Percentiles rank a stretch among this genome's conserved stretches.
These are phyloP conservation scores for Solanum boliviense DNA, from an alignment of 257 asterid species.

Conservation along the genomic window DNA sequence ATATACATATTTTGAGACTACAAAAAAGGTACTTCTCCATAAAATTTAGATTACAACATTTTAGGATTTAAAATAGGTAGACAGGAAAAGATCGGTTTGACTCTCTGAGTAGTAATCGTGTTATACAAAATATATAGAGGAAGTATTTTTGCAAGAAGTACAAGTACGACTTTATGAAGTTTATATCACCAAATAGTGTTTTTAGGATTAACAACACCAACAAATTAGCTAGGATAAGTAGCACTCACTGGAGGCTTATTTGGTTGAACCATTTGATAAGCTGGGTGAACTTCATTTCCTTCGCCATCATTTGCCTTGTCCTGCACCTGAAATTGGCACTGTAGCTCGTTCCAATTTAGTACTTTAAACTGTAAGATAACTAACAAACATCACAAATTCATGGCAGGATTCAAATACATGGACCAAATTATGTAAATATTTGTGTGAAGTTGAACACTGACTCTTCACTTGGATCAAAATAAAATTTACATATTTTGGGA, in stretches of 20 bases:
- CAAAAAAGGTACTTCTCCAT: not conserved
- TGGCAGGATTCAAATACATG: not conserved
- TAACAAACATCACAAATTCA: not conserved
- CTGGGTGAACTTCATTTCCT: conserved; percentile 1
- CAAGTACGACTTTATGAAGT: not conserved
- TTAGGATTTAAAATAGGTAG: not conserved
- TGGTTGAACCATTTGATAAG: not conserved
- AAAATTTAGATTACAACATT: not conserved
- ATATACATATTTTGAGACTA: not conserved
- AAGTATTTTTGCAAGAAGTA: not conserved
- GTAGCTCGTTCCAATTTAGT: not conserved
- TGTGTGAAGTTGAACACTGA: not conserved
- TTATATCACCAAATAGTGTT: not conserved
- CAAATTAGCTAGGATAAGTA: not conserved
- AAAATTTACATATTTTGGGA: not conserved
- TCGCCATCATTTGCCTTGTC: not conserved
- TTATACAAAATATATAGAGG: not conserved
- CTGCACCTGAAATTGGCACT: not conserved
- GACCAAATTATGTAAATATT: not conserved
- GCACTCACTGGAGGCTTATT: conserved; percentile 7
- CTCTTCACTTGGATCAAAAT: not conserved
- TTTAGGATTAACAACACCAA: not conserved
- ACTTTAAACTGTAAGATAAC: not conserved
- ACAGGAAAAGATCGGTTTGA: not conserved
- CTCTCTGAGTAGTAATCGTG: not conserved